Evolutionary conservation across 129 eudicot species (phyloP), one percentile per base, ranked within the genome.

Genomic region (Centella asiatica): DNA sequence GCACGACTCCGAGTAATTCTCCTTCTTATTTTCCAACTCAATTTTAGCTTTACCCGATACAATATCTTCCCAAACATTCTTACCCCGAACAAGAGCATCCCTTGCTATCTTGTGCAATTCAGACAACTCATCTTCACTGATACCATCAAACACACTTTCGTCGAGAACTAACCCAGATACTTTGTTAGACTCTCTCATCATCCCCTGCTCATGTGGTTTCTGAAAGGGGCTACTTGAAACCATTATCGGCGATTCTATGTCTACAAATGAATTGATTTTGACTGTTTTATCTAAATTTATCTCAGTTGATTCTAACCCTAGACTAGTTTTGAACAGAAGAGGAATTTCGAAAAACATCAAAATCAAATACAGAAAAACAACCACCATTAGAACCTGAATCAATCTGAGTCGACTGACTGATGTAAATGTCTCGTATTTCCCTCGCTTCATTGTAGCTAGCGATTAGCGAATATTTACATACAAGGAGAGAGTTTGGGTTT

Each of bases 371-470:
- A 84, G 27, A 64, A 84, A 65, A 53, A 78, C 51, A 55, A 84
- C 44, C 46, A 77, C 74, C 64, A 71, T 34, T 56, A 80, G 37
- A 5, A 79, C 59, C 28, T 83, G 85, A 68, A 84, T 67, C 65
- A 76, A 65, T 70, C 79, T 78, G 71, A 77, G 74, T 61, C 80
- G 81, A 74, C 73, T 75, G 70, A 80, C 44, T 48, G 76, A 57
- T 48, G 58, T 24, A 31, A 69, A 32, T 3, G 72, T 63, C 37
- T 74, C 81, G 17, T 51, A 23, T 69, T 71, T 81, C 1, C 50
- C 62, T 48, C 57, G 62, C 70, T 77, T 77, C 74, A 62, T 74
- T 28, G 40, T 23, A n/a, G n/a, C n/a, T n/a, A n/a, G n/a, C n/a
- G n/a, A n/a, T n/a, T n/a, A n/a, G n/a, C n/a, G n/a, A n/a, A n/a